Percentiles rank a stretch among this genome's conserved stretches.
Conservation (phyloP, 2,329 filamentous ascomycete species). For the Aspergillus pseudoviridinutans region DNA sequence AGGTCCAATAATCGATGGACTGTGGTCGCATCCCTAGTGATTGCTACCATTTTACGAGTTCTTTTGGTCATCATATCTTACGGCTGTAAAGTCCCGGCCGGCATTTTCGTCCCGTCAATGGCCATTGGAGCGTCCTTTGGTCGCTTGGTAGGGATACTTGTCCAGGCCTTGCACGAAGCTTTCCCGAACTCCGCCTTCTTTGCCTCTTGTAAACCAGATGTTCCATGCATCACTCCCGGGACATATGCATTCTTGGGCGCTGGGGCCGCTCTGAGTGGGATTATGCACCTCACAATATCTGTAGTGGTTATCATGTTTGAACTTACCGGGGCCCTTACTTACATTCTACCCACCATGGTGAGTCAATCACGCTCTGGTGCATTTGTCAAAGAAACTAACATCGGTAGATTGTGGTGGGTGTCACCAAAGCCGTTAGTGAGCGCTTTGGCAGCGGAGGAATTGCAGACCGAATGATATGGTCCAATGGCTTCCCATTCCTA, state of each 20-base stretch:
- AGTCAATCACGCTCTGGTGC: slow-evolving; percentile 12
- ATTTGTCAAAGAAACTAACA: slow-evolving; percentile 5
- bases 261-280: slow-evolving; percentile 84
- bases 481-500: slow-evolving; percentile 93
- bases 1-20: slow-evolving; percentile 64
- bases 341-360: slow-evolving; percentile 93
- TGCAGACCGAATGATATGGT: slow-evolving; percentile 97
- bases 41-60: slow-evolving; percentile 76
- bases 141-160: slow-evolving; percentile 87
- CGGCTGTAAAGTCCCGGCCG: slow-evolving; percentile 94
- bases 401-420: slow-evolving; percentile 77
- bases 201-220: slow-evolving; percentile 80
- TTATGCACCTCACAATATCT: slow-evolving; percentile 96
- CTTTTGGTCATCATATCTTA: slow-evolving; percentile 93
- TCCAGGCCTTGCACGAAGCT: slow-evolving; percentile 81
- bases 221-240: slow-evolving; percentile 93
- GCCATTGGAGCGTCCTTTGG: slow-evolving; percentile 93
- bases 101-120: slow-evolving; percentile 98
- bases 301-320: slow-evolving; percentile 99
- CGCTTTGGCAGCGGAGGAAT: slow-evolving; percentile 94
- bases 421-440: slow-evolving; percentile 90
- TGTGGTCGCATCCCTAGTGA: slow-evolving; percentile 72
- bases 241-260: slow-evolving; percentile 96
- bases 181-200: slow-evolving; percentile 84
- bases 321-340: slow-evolving; percentile 91